Evolutionary conservation across 1,284 basidiomycete species (phyloP).

Genomic region (Thecaphora frezii): DNA sequence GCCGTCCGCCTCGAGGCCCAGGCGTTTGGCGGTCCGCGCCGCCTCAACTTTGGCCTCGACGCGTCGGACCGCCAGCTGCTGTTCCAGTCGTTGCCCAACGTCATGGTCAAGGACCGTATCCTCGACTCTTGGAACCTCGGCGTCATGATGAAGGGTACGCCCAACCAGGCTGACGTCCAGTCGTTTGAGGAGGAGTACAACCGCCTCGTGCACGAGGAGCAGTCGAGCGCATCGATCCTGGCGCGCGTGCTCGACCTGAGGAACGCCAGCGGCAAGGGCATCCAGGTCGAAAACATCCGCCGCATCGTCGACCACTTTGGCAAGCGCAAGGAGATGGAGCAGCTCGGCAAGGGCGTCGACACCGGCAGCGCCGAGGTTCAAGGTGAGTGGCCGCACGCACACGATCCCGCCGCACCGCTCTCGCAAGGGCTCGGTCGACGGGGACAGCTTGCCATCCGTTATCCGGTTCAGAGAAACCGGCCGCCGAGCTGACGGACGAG

Average conservation of each 20-base stretch:
- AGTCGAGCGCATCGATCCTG: constrained; percentile 69
- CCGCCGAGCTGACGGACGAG: no score
- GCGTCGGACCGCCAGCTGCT: constrained; percentile 40
- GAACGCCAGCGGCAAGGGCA: constrained; percentile 80
- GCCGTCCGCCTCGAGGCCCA: constrained; percentile 9
- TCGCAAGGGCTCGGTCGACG: no score
- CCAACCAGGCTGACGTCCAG: constrained; percentile 33
- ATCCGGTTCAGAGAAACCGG: no score
- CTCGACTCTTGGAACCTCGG: constrained; percentile 41
- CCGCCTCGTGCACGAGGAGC: constrained; percentile 61
- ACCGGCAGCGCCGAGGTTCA: constrained; percentile 84
- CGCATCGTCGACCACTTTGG: constrained; percentile 81
- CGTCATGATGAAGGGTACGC: constrained; percentile 21
- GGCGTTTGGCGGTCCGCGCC: constrained; percentile 34
- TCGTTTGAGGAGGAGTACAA: constrained; percentile 34
- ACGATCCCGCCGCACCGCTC: no score
- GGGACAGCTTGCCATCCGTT: no score
- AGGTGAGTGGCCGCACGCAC: constrained; percentile 64
- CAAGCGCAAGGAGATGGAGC: constrained; percentile 14
- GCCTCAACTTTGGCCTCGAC: constrained; percentile 53
- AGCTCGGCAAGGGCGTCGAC: constrained; percentile 68
- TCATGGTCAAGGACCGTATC: constrained; percentile 53
- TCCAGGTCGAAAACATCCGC: constrained; percentile 80
- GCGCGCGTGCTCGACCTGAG: constrained; percentile 76
- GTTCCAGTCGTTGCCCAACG: constrained; percentile 49